Evolutionary conservation across 306 rosid genomes (phyloP).

Genomic region (Dalbergia oliveri): DNA sequence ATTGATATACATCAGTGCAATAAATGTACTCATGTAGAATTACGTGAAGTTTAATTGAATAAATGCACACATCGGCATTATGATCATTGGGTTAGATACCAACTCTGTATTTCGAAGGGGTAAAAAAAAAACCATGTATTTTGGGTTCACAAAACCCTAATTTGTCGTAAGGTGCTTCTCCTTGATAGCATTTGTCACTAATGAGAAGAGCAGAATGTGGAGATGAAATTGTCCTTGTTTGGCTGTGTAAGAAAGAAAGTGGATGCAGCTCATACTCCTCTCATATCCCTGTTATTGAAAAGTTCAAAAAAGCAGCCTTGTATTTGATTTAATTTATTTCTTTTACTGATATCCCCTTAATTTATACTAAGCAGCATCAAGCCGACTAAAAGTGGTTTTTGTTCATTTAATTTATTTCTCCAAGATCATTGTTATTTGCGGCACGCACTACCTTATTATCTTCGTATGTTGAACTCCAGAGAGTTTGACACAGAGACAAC

Average conservation of each 20-base stretch:
- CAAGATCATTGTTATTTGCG: background rate
- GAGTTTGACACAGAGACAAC: background rate
- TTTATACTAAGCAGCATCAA: constrained; percentile 3
- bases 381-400: background rate
- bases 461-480: background rate
- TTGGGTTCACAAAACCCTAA: constrained; percentile 23
- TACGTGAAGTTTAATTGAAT: too few species aligned
- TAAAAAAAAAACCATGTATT: too few species aligned
- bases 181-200: background rate
- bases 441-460: background rate
- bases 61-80: too few species aligned
- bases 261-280: background rate
- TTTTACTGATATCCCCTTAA: background rate
- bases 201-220: background rate
- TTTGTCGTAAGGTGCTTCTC: background rate
- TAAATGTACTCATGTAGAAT: too few species aligned
- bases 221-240: background rate
- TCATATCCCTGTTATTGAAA: background rate
- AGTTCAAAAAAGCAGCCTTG: constrained; percentile 10
- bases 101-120: too few species aligned
- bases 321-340: background rate
- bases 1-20: background rate
- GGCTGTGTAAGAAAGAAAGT: background rate
- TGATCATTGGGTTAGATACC: too few species aligned
- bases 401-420: background rate